Conservation (phyloP, 139 green algal species). For the Chlamydomonas sphaeroides region DNA sequence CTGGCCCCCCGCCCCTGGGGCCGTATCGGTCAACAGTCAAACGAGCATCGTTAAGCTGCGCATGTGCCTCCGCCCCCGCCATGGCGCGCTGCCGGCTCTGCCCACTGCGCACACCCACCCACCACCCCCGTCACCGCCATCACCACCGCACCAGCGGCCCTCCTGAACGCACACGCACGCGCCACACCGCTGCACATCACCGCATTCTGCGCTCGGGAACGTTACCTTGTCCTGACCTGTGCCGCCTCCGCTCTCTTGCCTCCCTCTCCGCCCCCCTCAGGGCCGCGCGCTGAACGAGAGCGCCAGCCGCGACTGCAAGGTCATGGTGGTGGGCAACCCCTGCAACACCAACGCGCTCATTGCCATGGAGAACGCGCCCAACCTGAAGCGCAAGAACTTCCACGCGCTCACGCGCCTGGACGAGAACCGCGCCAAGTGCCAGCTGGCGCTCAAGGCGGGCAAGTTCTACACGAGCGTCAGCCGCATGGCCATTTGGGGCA, state of each 20-base stretch:
- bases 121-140: no score
- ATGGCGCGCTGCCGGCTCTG: no score
- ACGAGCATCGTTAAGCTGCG: no score
- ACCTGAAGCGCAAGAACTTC: slow-evolving; percentile 86
- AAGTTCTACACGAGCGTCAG: slow-evolving; percentile 91
- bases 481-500: slow-evolving; percentile 92
- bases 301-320: slow-evolving; percentile 80
- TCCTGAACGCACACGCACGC: no score
- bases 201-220: no score
- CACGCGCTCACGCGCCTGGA: slow-evolving; percentile 84
- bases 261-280: slow-evolving; percentile 43
- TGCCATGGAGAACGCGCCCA: slow-evolving; percentile 85
- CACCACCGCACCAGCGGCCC: no score
- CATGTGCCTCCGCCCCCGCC: no score
- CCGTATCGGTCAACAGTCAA: no score
- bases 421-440: slow-evolving; percentile 92
- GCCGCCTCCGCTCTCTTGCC: neutral
- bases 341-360: slow-evolving; percentile 96
- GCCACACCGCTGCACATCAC: no score
- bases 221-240: no score
- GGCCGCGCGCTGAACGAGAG: slow-evolving; percentile 85
- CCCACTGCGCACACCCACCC: no score
- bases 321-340: slow-evolving; percentile 92
- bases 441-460: slow-evolving; percentile 88
- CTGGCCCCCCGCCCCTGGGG: no score